Conservation (phyloP, 2,329 filamentous ascomycete species). For the Lecanicillium sp. region DNA sequence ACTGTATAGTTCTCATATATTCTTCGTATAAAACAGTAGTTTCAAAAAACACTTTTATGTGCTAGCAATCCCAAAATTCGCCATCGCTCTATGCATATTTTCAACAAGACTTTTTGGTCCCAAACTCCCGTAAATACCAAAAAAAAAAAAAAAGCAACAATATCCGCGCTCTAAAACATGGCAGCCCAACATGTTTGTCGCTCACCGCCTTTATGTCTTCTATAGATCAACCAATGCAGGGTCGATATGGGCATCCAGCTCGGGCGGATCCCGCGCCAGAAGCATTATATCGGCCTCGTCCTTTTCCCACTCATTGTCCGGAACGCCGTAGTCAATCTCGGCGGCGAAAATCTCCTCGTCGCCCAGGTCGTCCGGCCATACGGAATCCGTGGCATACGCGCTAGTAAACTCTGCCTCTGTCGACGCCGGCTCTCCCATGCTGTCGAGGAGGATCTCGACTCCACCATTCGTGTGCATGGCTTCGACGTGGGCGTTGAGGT, state of each 20-base stretch:
- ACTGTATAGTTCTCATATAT: too few relatives aligned
- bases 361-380: slow-evolving; percentile 8
- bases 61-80: too few relatives aligned
- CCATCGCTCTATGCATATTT: too few relatives aligned
- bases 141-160: too few relatives aligned
- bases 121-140: too few relatives aligned
- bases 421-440: slow-evolving; percentile 10
- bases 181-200: too few relatives aligned
- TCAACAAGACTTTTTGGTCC: too few relatives aligned
- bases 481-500: slow-evolving; percentile 39
- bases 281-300: slow-evolving; percentile 37
- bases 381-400: background rate
- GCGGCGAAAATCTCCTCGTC: slow-evolving; percentile 26
- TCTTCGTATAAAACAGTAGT: background rate
- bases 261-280: slow-evolving; percentile 22
- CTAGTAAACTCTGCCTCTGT: background rate
- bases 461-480: slow-evolving; percentile 19
- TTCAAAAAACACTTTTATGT: too few relatives aligned
- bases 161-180: too few relatives aligned
- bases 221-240: slow-evolving; percentile 19
- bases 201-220: background rate
- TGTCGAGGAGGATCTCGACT: slow-evolving; percentile 11
- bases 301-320: slow-evolving; percentile 33
- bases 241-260: slow-evolving; percentile 21
- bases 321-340: slow-evolving; percentile 20